Evolutionary conservation across 768 basidiomycete species (phyloP).

Genomic region (Panaeolus papilionaceus): DNA sequence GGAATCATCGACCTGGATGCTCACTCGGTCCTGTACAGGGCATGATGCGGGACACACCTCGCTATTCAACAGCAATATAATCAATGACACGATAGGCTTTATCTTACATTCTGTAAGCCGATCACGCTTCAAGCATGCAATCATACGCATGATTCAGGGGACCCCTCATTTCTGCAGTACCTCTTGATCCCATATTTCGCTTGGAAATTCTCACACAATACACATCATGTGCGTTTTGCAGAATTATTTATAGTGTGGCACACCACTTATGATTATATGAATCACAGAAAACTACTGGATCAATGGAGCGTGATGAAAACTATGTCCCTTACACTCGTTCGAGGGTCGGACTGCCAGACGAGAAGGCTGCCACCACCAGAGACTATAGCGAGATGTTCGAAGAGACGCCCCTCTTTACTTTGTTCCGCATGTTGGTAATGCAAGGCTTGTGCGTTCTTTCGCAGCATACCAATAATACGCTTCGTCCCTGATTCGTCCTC

Average conservation of each 20-base stretch:
- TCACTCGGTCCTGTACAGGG: slow-evolving; percentile 29
- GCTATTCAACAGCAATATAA: slow-evolving; percentile 39
- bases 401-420: slow-evolving; percentile 54
- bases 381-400: slow-evolving; percentile 60
- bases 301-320: slow-evolving; percentile 83
- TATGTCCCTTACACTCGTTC: slow-evolving; percentile 60
- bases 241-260: not conserved
- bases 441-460: slow-evolving; percentile 41
- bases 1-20: not conserved
- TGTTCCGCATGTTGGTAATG: slow-evolving; percentile 51
- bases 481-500: no score
- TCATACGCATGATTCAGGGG: slow-evolving; percentile 16
- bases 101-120: slow-evolving; percentile 46
- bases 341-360: slow-evolving; percentile 46
- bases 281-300: slow-evolving; percentile 63
- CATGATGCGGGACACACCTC: slow-evolving; percentile 55
- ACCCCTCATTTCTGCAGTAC: slow-evolving; percentile 36
- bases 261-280: no score
- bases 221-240: slow-evolving; percentile 59
- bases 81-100: slow-evolving; percentile 55
- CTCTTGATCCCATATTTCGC: slow-evolving; percentile 65
- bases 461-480: not conserved
- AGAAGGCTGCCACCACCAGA: slow-evolving; percentile 40
- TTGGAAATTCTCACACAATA: slow-evolving; percentile 73
- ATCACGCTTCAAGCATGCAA: not conserved